A percentile compares a stretch with the other conserved stretches of the same genome.
Conservation (phyloP, 148 eudicot species). For the Vaccinium corymbosum region DNA sequence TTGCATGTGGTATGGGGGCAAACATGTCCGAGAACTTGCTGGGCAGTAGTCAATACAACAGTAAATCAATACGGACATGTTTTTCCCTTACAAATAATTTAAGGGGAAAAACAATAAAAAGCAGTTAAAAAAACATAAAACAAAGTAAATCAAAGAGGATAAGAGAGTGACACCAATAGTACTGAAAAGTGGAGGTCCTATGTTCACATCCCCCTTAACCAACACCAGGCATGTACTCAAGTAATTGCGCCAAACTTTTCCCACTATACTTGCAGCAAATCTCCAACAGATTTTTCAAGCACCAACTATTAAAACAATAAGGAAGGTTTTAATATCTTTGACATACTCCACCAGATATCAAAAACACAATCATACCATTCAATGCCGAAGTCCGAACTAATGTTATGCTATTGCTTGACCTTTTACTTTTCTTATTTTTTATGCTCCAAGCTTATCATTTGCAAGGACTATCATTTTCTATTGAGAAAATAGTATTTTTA, state of each 20-base stretch:
- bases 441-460: neutral
- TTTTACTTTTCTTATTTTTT: neutral
- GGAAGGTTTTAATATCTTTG: neutral
- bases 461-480: neutral
- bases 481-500: neutral
- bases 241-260: neutral
- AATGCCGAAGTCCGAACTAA: neutral
- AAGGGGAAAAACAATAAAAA: neutral
- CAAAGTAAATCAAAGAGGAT: neutral
- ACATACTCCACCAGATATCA: neutral
- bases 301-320: neutral
- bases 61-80: neutral
- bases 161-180: neutral
- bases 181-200: neutral
- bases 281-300: neutral
- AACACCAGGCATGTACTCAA: neutral
- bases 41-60: neutral
- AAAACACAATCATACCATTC: neutral
- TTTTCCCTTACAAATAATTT: neutral
- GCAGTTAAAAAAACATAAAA: neutral
- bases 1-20: neutral
- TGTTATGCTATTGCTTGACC: neutral
- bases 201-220: neutral
- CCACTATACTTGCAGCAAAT: neutral
- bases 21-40: neutral